Percentiles rank a stretch among this genome's conserved stretches.
Evolutionary conservation across 2,329 filamentous ascomycete species (phyloP).

Genomic region (Balansia obtecta): DNA sequence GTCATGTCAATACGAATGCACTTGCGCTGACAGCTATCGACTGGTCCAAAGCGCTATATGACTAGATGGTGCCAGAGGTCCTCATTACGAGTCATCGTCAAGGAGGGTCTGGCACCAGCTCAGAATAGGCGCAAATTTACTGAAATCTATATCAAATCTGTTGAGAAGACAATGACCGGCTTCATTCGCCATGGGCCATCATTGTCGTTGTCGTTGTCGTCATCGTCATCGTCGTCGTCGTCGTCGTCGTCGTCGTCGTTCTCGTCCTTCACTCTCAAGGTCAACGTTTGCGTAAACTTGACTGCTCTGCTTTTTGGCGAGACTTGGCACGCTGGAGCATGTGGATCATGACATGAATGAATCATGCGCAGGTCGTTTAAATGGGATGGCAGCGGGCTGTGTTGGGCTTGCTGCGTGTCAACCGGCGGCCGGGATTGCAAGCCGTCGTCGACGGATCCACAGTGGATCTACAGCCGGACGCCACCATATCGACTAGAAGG

Average conservation of each 20-base stretch:
- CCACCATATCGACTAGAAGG: background rate
- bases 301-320: no score
- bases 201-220: no score
- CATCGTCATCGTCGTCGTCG: no score
- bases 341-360: no score
- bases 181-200: no score
- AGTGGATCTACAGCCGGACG: background rate
- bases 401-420: conserved; percentile 1
- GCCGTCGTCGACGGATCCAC: background rate
- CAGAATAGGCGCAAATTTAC: background rate
- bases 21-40: no score
- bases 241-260: no score
- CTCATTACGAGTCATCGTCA: background rate
- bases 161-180: background rate
- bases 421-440: conserved; percentile 2
- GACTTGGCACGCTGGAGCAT: no score
- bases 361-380: no score
- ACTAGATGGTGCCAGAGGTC: background rate
- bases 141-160: background rate
- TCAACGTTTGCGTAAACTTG: no score
- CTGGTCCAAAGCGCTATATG: background rate
- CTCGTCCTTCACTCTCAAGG: no score
- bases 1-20: background rate
- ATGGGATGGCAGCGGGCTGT: background rate
- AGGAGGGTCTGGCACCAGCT: background rate